Evolutionary conservation across 176 grass and related monocot species (phyloP).

Genomic region (Oryza brachyantha): DNA sequence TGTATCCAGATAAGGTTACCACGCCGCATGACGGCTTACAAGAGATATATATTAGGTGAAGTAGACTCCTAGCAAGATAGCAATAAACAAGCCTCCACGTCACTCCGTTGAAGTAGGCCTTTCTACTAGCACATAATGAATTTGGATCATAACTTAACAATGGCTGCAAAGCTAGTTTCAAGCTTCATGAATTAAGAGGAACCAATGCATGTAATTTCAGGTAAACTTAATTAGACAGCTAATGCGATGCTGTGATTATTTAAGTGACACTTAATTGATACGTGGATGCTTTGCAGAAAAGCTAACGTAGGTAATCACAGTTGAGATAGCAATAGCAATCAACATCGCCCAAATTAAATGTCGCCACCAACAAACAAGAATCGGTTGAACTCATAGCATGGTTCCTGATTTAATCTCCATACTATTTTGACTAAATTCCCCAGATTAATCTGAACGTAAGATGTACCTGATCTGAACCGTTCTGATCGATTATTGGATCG

Average conservation of each 20-base stretch:
- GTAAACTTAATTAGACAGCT: neutral
- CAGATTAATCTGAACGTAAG: slow-evolving; percentile 8
- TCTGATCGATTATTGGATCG: neutral
- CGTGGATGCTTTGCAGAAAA: neutral
- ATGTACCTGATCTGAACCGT: neutral
- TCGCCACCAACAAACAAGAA: slow-evolving; percentile 35
- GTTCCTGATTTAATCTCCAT: neutral
- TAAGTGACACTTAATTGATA: neutral
- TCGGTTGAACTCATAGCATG: slow-evolving; percentile 4
- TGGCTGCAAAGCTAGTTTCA: neutral
- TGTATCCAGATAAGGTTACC: too few relatives aligned
- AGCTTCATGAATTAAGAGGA: neutral
- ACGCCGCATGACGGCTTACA: too few relatives aligned
- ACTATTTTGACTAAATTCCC: neutral
- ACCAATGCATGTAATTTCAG: neutral
- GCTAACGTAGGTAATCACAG: slow-evolving; percentile 3
- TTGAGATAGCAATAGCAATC: neutral
- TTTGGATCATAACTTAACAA: too few relatives aligned
- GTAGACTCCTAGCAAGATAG: too few relatives aligned
- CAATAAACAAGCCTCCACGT: too few relatives aligned
- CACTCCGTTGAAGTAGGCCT: too few relatives aligned
- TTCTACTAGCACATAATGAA: too few relatives aligned
- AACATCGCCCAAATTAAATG: slow-evolving; percentile 38
- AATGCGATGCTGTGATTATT: neutral
- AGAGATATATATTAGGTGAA: too few relatives aligned